A percentile compares a stretch with the other conserved stretches of the same genome.
Evolutionary conservation across 1,284 basidiomycete genomes (phyloP).

Genomic region (Heterobasidion irregulare): DNA sequence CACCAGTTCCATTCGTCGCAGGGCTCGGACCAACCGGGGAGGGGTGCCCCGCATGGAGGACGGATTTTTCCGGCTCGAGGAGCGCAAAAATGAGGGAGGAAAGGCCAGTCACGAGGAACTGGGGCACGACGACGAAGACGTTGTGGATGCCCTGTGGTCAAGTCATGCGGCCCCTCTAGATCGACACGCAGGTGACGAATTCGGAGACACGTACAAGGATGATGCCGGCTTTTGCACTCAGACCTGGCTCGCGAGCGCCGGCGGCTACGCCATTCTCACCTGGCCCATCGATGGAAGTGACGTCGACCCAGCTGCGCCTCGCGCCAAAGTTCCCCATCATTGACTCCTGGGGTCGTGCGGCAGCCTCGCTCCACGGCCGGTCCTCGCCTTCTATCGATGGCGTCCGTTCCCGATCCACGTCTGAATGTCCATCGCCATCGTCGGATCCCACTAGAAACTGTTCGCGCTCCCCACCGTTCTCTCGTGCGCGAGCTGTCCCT

Average conservation of each 20-base stretch:
- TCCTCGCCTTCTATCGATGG: background rate
- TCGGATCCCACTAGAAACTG: slow-evolving; percentile 15
- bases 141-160: slow-evolving; percentile 78
- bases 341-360: slow-evolving; percentile 5
- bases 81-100: slow-evolving; percentile 62
- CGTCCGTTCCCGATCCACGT: slow-evolving; percentile 14
- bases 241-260: slow-evolving; percentile 10
- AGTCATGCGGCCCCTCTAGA: background rate
- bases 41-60: slow-evolving; percentile 25
- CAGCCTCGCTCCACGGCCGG: background rate
- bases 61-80: slow-evolving; percentile 51
- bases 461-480: slow-evolving; percentile 7
- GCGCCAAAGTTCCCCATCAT: slow-evolving; percentile 39
- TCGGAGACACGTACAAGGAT: slow-evolving; percentile 56
- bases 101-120: slow-evolving; percentile 63
- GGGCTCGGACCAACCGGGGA: slow-evolving; percentile 11
- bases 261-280: slow-evolving; percentile 7
- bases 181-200: slow-evolving; percentile 3
- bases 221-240: slow-evolving; percentile 71
- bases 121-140: slow-evolving; percentile 77
- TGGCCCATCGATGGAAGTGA: slow-evolving; percentile 18
- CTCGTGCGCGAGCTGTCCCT: slow-evolving; percentile 10
- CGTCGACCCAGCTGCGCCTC: slow-evolving; percentile 30
- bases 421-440: slow-evolving; percentile 23
- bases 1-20: slow-evolving; percentile 9